Percentiles rank a stretch among this genome's conserved stretches.
Evolutionary conservation across 139 green algal genomes (phyloP).

Genomic region (Medakamo hakoo): DNA sequence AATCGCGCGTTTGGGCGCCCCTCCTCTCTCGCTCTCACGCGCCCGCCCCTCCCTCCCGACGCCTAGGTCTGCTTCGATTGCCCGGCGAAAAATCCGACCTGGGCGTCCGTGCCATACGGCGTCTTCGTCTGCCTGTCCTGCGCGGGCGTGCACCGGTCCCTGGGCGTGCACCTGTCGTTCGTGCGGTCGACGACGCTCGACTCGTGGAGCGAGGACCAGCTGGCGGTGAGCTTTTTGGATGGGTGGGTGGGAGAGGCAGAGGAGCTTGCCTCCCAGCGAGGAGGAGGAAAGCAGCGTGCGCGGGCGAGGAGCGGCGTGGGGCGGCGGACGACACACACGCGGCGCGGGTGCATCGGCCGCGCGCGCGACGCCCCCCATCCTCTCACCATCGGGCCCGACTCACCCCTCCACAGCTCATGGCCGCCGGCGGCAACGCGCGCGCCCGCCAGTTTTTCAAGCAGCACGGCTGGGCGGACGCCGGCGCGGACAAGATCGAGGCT

Average conservation of each 20-base stretch:
- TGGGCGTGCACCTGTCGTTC: slow-evolving; percentile 92
- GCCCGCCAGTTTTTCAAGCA: slow-evolving; percentile 93
- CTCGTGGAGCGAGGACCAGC: slow-evolving; percentile 85
- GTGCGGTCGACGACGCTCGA: slow-evolving; percentile 90
- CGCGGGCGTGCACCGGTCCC: slow-evolving; percentile 72
- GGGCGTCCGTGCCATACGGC: slow-evolving; percentile 85
- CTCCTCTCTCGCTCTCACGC: too few relatives aligned
- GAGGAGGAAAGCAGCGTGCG: too few relatives aligned
- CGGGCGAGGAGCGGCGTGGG: too few relatives aligned
- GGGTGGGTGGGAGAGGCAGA: too few relatives aligned
- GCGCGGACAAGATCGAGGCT: slow-evolving; percentile 83
- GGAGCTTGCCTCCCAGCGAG: too few relatives aligned
- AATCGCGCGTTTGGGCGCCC: too few relatives aligned
- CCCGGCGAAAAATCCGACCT: slow-evolving; percentile 87
- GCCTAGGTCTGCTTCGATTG: slow-evolving; percentile 91
- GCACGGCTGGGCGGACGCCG: slow-evolving; percentile 83
- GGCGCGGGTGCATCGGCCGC: too few relatives aligned
- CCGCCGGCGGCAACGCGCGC: slow-evolving; percentile 70
- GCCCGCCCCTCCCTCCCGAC: neutral
- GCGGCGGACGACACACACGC: too few relatives aligned
- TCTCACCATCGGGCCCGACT: too few relatives aligned
- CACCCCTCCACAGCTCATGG: slow-evolving; percentile 59
- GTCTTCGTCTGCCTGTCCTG: slow-evolving; percentile 96
- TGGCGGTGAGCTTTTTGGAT: too few relatives aligned
- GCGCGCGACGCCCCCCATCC: too few relatives aligned